phyloP scores from a whole-genome alignment of 306 rosid species.

The Cucumis melo region DNA sequence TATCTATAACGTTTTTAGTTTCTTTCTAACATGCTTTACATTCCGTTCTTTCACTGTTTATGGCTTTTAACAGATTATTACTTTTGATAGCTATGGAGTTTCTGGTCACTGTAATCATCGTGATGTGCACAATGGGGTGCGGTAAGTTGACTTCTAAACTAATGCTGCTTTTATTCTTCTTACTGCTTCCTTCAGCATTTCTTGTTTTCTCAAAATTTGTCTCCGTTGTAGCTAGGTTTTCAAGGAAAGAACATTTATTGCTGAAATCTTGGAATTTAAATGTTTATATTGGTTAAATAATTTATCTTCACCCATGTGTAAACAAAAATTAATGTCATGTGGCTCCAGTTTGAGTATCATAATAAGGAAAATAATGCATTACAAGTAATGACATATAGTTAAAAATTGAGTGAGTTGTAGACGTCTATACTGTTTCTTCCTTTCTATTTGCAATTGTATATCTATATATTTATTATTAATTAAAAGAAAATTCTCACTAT shows the following conservation, averaged over 20 bases:
- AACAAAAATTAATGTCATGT: neutral
- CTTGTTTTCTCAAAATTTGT: neutral
- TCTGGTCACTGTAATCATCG: constrained; percentile 91
- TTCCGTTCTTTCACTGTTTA: neutral
- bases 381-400: no score
- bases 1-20: neutral
- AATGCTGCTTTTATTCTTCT: neutral
- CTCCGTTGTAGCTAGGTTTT: neutral
- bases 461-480: constrained; percentile 11
- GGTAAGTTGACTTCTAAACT: constrained; percentile 32
- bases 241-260: neutral
- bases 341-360: neutral
- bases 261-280: neutral
- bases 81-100: constrained; percentile 66
- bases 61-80: constrained; percentile 45
- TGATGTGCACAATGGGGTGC: constrained; percentile 60
- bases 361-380: no score
- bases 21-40: neutral
- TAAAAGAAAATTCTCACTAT: neutral
- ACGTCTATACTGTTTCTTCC: neutral
- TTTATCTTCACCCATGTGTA: neutral
- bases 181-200: neutral
- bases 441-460: neutral
- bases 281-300: neutral
- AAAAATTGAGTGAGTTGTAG: neutral